Evolutionary conservation across 805 yeast genomes (phyloP).

Genomic region (Candida piceae): DNA sequence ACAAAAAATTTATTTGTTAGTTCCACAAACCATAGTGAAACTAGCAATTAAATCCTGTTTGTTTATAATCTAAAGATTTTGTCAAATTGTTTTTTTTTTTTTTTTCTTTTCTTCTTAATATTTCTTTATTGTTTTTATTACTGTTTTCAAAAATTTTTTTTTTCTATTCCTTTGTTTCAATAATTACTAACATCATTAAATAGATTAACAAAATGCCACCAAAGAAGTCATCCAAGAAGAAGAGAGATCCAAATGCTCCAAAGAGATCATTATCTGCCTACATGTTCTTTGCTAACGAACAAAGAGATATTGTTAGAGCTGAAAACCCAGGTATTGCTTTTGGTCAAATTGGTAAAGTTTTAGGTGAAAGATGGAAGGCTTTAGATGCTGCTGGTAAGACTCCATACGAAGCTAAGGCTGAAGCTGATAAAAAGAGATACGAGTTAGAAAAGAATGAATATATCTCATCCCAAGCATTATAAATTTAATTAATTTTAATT

Average conservation of each 20-base stretch:
- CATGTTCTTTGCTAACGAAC: slow-evolving; percentile 98
- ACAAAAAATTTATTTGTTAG: no score
- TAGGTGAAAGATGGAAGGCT: slow-evolving; percentile 97
- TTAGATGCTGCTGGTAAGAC: slow-evolving; percentile 73
- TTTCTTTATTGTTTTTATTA: no score
- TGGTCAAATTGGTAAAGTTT: slow-evolving; percentile 90
- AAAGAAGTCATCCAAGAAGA: slow-evolving; percentile 31
- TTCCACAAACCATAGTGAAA: no score
- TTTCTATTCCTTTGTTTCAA: neutral
- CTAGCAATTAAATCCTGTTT: no score
- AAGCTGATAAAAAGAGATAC: slow-evolving; percentile 94
- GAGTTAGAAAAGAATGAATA: slow-evolving; percentile 93
- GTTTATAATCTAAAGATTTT: neutral
- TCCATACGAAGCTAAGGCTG: slow-evolving; percentile 93
- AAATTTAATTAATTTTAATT: neutral
- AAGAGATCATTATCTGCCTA: slow-evolving; percentile 97
- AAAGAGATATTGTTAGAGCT: slow-evolving; percentile 91
- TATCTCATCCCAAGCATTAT: slow-evolving; percentile 30
- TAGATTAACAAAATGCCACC: slow-evolving; percentile 23
- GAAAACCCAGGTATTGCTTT: slow-evolving; percentile 96
- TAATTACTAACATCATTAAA: slow-evolving; percentile 3
- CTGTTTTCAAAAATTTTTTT: neutral
- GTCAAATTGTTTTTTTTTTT: neutral
- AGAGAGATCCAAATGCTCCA: slow-evolving; percentile 93
- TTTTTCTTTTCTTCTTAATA: no score